Base-by-base conservation (phyloP, 345 rosid species). In the Geranium rotundifolium region DNA sequence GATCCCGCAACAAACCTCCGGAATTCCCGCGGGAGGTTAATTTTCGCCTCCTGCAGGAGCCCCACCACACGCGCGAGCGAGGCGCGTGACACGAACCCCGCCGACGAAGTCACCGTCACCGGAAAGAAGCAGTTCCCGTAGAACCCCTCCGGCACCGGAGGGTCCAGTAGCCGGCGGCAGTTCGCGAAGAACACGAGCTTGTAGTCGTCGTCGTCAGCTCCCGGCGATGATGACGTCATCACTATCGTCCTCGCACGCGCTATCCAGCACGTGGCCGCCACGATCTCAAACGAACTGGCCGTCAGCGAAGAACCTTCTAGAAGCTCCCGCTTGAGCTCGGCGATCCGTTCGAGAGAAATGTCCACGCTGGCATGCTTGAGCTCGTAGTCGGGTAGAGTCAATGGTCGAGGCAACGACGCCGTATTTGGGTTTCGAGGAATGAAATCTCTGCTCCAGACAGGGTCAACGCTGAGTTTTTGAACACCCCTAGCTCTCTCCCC, bases 41-140 rank as follows among this genome's bases (percentile, higher is more conserved):
- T 41, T 68, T 82, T 85, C 1, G 87, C 79, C 62, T 75, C 75
- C 60, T 75, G 79, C 49, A 85, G 79, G 54, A 82, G 54, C 56
- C 72, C 74, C 46, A 84, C 76, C 71, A 75, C 88, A 12, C 78
- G 84, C 1, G 55, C 14, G 4, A 41, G 52, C 6, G 86, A 63
- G 19, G 73, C 73, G 20, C 69, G 60, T 63, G 60, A 50, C 7
- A 80, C 52, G 34, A 67, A 57, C 16, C 76, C 75, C 12, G 75
- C 70, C 6, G 78, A 64, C 55, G 77, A 72, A 27, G 79, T 62
- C 54, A 82, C 64, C 0, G 80, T 84, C 56, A 85, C 84, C 0
- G 89, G 89, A 64, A 79, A 88, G 79, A 85, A 82, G 56, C 86
- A 84, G 72, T 88, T 85, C 1, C 95, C 89, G 30, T 88, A 85